phyloP scores from a whole-genome alignment of 495 filamentous ascomycete species.

The Tuber brumale region DNA sequence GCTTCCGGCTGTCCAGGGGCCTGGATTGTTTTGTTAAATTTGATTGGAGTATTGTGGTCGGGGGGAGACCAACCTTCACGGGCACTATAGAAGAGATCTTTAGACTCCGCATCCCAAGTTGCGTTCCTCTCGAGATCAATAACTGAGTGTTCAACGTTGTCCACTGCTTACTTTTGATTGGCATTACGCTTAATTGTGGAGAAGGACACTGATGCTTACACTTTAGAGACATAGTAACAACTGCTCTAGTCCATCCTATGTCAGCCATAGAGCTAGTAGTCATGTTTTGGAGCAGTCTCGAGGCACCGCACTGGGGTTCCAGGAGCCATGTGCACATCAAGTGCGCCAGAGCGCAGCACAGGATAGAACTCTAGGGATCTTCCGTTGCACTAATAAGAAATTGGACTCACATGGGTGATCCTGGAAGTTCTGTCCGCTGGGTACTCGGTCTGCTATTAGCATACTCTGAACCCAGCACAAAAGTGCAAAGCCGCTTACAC shows the following conservation, averaged over 20 bases:
- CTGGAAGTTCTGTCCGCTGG: constrained; percentile 52
- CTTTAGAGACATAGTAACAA: constrained; percentile 22
- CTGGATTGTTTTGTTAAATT: constrained; percentile 42
- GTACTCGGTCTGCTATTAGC: not conserved
- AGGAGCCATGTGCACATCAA: not conserved
- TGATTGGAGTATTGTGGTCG: constrained; percentile 39
- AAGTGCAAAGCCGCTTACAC: constrained; percentile 40
- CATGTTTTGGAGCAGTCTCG: not conserved
- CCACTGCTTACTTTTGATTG: constrained; percentile 13
- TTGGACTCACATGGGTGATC: constrained; percentile 45
- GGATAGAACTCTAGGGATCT: constrained; percentile 6
- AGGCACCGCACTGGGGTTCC: not conserved
- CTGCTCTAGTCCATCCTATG: not conserved
- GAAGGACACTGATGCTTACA: constrained; percentile 1
- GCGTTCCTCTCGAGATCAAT: constrained; percentile 43
- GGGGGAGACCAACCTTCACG: constrained; percentile 42
- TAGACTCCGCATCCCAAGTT: constrained; percentile 47
- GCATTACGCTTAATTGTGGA: not conserved
- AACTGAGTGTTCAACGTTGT: constrained; percentile 35
- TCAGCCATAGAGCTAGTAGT: not conserved
- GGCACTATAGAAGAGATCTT: constrained; percentile 44
- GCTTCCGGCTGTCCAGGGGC: constrained; percentile 42
- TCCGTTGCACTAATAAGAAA: not conserved
- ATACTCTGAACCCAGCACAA: not conserved
- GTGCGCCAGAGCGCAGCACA: not conserved